Evolutionary conservation across 2,329 filamentous ascomycete species (phyloP).

Genomic region (Botrytis fabae): DNA sequence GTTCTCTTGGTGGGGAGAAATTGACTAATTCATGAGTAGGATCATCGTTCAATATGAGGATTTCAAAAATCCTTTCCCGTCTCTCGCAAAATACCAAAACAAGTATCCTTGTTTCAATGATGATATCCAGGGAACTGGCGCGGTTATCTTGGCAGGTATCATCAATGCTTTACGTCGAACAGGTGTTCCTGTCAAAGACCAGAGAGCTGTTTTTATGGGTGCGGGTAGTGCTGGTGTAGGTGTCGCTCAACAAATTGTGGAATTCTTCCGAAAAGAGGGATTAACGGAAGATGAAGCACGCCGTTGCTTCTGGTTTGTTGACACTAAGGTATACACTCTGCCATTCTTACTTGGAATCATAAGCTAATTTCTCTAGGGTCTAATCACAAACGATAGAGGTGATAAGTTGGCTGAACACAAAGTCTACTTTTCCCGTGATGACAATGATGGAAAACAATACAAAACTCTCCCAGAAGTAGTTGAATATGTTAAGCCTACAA

Average conservation of each 20-base stretch:
- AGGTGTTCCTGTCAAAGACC: conserved; percentile 63
- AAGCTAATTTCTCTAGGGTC: conserved; percentile 49
- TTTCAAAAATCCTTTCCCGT: conserved; percentile 58
- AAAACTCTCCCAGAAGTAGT: conserved; percentile 68
- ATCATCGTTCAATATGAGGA: conserved; percentile 67
- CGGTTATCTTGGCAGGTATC: conserved; percentile 80
- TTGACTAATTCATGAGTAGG: conserved; percentile 14
- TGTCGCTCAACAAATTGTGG: conserved; percentile 80
- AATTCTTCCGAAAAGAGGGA: conserved; percentile 67
- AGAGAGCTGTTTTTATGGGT: conserved; percentile 75
- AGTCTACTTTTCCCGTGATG: conserved; percentile 43
- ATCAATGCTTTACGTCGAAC: conserved; percentile 72
- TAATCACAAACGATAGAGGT: conserved; percentile 69
- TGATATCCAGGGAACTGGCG: conserved; percentile 85
- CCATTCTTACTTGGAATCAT: neutral
- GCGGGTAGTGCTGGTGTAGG: conserved; percentile 80
- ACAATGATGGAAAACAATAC: conserved; percentile 45
- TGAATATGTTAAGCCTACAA: conserved; percentile 71
- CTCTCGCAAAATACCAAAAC: conserved; percentile 71
- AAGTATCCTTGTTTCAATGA: conserved; percentile 88
- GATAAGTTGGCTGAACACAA: conserved; percentile 70
- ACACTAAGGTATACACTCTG: conserved; percentile 48
- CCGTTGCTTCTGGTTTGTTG: conserved; percentile 71
- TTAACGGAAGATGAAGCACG: conserved; percentile 70
- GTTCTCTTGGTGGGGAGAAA: conserved; percentile 63